These are phyloP conservation scores for Diutina pseudorugosa DNA, from an alignment of 1,139 yeast genomes.

Conservation along the genomic window DNA sequence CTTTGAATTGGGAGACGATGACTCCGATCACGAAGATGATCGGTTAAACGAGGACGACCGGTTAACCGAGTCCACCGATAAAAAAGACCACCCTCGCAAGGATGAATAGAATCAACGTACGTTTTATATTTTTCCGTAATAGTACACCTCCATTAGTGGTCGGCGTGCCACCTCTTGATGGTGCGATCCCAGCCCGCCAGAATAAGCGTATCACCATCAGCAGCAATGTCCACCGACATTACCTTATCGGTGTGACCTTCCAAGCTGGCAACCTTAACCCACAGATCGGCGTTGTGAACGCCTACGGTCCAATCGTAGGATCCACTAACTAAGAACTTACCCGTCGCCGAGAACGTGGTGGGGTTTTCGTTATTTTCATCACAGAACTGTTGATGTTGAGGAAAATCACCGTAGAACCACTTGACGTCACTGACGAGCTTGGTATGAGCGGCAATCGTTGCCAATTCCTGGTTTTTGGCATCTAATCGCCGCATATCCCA, in stretches of 20 bases:
- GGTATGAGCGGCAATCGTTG: conserved; percentile 65
- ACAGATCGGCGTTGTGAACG: conserved; percentile 62
- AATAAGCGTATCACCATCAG: conserved; percentile 30
- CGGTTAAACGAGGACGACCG: neutral
- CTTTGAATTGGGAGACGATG: conserved; percentile 2
- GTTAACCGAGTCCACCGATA: neutral
- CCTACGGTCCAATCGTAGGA: conserved; percentile 63
- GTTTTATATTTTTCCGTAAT: neutral
- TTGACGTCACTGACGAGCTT: conserved; percentile 59
- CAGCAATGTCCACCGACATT: conserved; percentile 52
- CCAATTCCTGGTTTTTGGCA: conserved; percentile 20
- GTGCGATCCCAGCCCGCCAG: conserved; percentile 77
- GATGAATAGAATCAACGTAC: neutral
- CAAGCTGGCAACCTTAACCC: conserved; percentile 46
- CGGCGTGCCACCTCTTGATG: conserved; percentile 8
- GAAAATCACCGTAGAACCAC: conserved; percentile 22
- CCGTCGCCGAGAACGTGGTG: conserved; percentile 17
- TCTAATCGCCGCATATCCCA: conserved; percentile 66
- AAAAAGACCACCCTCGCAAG: neutral
- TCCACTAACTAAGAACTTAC: conserved; percentile 43
- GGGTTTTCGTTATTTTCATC: conserved; percentile 19
- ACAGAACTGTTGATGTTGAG: conserved; percentile 12
- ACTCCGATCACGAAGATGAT: neutral
- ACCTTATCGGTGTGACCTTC: conserved; percentile 61
- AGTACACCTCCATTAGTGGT: neutral